Evolutionary conservation across 2,329 filamentous ascomycete genomes (phyloP).

Genomic region (Fusarium anguioides): DNA sequence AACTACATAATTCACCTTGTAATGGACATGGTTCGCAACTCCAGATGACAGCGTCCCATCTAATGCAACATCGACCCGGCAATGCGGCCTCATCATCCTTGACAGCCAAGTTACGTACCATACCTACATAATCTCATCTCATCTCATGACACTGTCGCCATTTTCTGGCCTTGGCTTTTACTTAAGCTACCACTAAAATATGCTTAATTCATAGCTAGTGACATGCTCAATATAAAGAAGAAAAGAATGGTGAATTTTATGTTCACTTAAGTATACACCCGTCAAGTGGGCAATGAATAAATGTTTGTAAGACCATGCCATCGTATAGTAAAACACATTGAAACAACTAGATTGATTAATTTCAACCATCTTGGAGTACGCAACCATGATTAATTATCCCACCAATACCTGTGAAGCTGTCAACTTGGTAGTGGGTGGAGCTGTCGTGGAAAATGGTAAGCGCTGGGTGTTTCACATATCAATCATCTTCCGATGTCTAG

Average conservation of each 20-base stretch:
- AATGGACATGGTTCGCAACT: background rate
- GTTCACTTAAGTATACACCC: background rate
- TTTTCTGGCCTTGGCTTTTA: background rate
- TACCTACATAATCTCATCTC: background rate
- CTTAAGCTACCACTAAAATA: slow-evolving; percentile 5
- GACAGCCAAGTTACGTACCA: background rate
- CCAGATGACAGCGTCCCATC: background rate
- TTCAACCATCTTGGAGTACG: background rate
- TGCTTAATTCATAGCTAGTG: background rate
- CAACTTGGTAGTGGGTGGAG: no score
- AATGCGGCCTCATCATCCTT: slow-evolving; percentile 8
- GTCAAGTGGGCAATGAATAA: background rate
- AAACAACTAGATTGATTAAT: background rate
- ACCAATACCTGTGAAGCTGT: background rate
- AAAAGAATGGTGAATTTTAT: background rate
- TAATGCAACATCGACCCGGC: slow-evolving; percentile 12
- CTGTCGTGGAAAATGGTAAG: no score
- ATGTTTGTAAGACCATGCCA: background rate
- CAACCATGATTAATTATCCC: background rate
- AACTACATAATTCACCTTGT: no score
- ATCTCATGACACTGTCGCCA: background rate
- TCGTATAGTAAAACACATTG: background rate
- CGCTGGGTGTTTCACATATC: no score
- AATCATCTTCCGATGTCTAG: no score
- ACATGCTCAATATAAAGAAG: background rate